Base-by-base conservation (phyloP, 2,329 filamentous ascomycete genomes). In the Stemphylium vesicarium region DNA sequence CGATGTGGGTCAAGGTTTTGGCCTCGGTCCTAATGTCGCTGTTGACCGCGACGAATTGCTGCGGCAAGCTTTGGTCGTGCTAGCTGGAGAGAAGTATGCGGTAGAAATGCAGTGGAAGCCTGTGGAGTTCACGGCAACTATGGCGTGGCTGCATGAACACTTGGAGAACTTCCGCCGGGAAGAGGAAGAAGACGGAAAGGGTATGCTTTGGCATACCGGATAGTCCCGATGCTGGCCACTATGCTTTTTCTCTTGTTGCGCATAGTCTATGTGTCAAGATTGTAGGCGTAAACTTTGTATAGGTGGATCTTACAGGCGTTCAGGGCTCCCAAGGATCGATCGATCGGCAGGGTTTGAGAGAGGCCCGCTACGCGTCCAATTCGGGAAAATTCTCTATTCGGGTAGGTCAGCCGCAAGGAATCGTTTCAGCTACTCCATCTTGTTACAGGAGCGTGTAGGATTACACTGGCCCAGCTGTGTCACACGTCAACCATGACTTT, bases 11-110 rank as follows among this genome's bases (percentile, higher is more conserved):
- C 62, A 64, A 53, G 65, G 65, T 1, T 61, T 65, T 29, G 64
- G 62, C 5, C 53, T 64, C 37, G 59, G 57, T 24, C 60, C 62
- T 20, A 56, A 57, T 41, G 49, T 62, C 9, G 54, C 56, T 0
- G 59, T 64, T 1, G 63, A 70, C 39, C 63, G 60, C 50, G 71
- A 74, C 45, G 72, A 73, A 47, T 47, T 74, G 31, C 55, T 74
- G 35, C 62, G 69, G 38, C 71, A 74, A 57, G 71, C 72, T 0
- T 64, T 74, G 39, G 65, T 70, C 24, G 61, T 71, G 12, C 44
- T 74, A n/a, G 72, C 70, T 13, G 71, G 71, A 11, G 63, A 66
- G 20, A 71, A 65, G 50, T 69, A 69, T 49, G 67, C 68, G 12
- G 62, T 63, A 26, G 70, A 71, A 49, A 64, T 73, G 66, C 63